These are phyloP conservation scores for Diaporthe sp. DNA, from an alignment of 2,329 filamentous ascomycete genomes.

Conservation along the genomic window DNA sequence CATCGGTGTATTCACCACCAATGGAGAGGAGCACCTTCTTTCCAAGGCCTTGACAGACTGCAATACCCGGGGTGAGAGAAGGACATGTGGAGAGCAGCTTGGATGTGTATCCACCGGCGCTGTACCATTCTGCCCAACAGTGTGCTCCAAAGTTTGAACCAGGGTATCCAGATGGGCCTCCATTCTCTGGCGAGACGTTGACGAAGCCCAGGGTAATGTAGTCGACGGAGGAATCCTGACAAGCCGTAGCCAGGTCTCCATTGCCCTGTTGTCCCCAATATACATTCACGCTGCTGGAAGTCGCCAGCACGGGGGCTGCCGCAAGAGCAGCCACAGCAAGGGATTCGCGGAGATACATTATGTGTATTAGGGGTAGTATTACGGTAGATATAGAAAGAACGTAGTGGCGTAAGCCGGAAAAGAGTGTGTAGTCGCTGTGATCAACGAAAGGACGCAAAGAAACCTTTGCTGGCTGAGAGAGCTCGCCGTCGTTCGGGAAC, in stretches of 20 bases:
- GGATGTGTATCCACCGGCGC: constrained; percentile 44
- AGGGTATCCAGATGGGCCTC: constrained; percentile 48
- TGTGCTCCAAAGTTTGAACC: constrained; percentile 55
- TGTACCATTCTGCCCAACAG: constrained; percentile 50
- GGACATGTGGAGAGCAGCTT: constrained; percentile 50
- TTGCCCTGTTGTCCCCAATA: constrained; percentile 48
- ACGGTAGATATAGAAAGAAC: constrained; percentile 40
- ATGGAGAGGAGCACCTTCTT: constrained; percentile 76
- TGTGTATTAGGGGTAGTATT: constrained; percentile 39
- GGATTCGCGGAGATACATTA: constrained; percentile 40
- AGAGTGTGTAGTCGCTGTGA: constrained; percentile 43
- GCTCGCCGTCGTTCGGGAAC: constrained; percentile 43
- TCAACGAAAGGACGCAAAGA: constrained; percentile 52
- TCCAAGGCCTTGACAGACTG: constrained; percentile 65
- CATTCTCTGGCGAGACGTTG: constrained; percentile 54
- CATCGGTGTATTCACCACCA: constrained; percentile 60
- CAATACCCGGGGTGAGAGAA: constrained; percentile 50
- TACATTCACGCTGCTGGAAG: constrained; percentile 36
- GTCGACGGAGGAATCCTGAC: constrained; percentile 52
- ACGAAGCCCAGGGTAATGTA: constrained; percentile 56
- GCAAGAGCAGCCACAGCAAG: constrained; percentile 36
- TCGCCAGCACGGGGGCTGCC: constrained; percentile 41
- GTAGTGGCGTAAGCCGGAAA: constrained; percentile 42
- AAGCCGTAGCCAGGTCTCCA: constrained; percentile 46
- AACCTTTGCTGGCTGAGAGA: constrained; percentile 47